Percentiles rank a stretch among this genome's conserved stretches.
phyloP scores from a whole-genome alignment of 2,329 filamentous ascomycete genomes.

The Neonectria sp. region DNA sequence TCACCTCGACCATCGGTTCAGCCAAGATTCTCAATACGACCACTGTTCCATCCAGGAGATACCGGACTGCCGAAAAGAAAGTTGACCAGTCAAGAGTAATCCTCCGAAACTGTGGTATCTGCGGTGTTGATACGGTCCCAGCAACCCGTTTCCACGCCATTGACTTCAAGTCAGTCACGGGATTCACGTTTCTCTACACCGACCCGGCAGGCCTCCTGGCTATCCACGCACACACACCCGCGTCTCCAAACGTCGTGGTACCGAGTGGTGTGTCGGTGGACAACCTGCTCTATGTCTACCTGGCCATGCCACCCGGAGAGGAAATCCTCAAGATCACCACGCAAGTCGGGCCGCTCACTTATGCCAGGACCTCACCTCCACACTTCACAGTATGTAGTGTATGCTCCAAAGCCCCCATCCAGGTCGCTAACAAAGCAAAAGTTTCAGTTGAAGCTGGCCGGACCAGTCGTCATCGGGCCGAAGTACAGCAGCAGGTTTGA shows the following conservation, averaged over 20 bases:
- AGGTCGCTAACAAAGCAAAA: neutral
- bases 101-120: neutral
- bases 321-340: neutral
- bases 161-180: conserved; percentile 3
- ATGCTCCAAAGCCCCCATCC: no score
- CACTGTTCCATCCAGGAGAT: neutral
- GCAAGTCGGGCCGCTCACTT: neutral
- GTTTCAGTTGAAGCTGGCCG: neutral
- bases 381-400: no score
- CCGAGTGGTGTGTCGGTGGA: neutral
- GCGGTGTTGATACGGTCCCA: neutral
- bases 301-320: neutral
- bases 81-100: neutral
- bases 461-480: neutral
- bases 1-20: no score
- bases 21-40: neutral
- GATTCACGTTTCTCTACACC: conserved; percentile 7
- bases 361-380: neutral
- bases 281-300: neutral
- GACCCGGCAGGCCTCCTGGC: neutral
- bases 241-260: neutral
- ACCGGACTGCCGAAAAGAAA: neutral
- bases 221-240: neutral
- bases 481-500: neutral
- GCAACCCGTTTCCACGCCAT: conserved; percentile 1